Evolutionary conservation across 495 filamentous ascomycete genomes (phyloP).

Genomic region (Penicillium diatomitis): DNA sequence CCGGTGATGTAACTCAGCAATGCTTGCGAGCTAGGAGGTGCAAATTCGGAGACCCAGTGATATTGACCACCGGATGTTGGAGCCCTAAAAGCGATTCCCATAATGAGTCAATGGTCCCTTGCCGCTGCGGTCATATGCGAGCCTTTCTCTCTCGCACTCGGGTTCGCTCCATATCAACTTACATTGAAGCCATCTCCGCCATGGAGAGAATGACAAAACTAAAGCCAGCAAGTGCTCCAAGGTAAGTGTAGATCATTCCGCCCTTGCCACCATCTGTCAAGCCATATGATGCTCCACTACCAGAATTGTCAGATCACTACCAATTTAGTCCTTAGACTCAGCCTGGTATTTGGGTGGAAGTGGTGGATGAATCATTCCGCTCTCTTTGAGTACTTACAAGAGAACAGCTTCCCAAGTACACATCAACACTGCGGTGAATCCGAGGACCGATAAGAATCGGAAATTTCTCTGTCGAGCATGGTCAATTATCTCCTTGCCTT

Average conservation of each 20-base stretch:
- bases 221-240: conserved; percentile 39
- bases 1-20: conserved; percentile 53
- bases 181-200: conserved; percentile 51
- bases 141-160: too few species aligned
- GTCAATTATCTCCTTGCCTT: neutral
- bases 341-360: neutral
- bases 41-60: conserved; percentile 53
- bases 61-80: conserved; percentile 45
- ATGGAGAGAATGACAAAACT: conserved; percentile 42
- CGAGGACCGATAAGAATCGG: conserved; percentile 39
- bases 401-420: conserved; percentile 40
- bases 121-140: neutral
- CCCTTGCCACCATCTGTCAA: conserved; percentile 48
- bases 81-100: conserved; percentile 19
- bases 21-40: conserved; percentile 43
- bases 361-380: too few species aligned
- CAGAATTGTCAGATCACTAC: conserved; percentile 9
- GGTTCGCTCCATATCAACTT: neutral
- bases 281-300: conserved; percentile 26
- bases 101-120: neutral
- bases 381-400: conserved; percentile 23
- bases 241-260: conserved; percentile 48
- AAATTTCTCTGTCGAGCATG: conserved; percentile 33
- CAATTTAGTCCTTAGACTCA: neutral
- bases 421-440: conserved; percentile 37